Evolutionary conservation across 257 asterid genomes (phyloP), one percentile per base, ranked within the genome.

Genomic region (Jasminum sambac): DNA sequence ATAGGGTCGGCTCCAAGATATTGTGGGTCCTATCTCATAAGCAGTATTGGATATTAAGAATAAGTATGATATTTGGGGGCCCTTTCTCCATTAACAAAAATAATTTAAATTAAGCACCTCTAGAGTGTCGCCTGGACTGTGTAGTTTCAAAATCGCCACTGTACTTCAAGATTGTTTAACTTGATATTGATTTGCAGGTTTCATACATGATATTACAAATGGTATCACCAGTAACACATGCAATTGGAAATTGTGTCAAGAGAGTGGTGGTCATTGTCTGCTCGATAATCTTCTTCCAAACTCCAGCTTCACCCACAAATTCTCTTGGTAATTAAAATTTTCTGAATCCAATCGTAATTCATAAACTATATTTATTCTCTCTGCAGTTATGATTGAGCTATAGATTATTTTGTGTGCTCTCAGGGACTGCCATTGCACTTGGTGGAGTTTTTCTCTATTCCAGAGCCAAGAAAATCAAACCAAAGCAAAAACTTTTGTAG

Each of bases 151-250:
- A 30, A 4, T 30, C 36, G 36, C 36, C 36, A 30, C 36, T 30
- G 4, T 30, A 30, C 4, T 30, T 30, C 2, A 30, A 30, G 36
- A 30, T 1, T 1, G 36, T 30, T 30, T 30, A 4, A 30, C 36
- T 30, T 44, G 42, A 41, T 67, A 67, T 50, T 50, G 21, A 17
- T 6, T 70, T 68, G 72, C 87, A 92, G 98, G 90, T 90, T 70
- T 90, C 97, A 8, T 90, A 92, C 58, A 74, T 74, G 85, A 90
- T 92, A 73, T 77, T 92, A 58, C 84, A 80, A 74, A 85, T 77
- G 93, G 96, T 92, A 6, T 88, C 96, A 8, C 93, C 97, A 4
- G 96, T 92, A 63, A 90, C 96, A 17, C 97, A 92, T 43, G 90
- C 98, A 6, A 97, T 92, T 10, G 97, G 97, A 55, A 90, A 92